Conservation (phyloP, 495 filamentous ascomycete genomes). For the Copromyces sp. region DNA sequence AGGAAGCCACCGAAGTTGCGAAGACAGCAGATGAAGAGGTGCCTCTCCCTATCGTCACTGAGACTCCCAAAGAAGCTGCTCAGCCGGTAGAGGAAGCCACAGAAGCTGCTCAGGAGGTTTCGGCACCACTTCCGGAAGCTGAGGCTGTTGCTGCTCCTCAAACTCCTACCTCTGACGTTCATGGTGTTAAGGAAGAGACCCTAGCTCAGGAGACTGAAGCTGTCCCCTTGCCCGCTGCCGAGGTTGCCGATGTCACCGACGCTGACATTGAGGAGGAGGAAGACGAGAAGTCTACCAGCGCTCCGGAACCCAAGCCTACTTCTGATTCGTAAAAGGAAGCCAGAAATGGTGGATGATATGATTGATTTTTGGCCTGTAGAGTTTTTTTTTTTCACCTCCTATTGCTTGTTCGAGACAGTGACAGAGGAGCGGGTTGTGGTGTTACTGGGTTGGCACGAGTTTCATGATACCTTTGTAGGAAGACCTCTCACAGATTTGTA, state of each 20-base stretch:
- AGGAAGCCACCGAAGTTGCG: slow-evolving; percentile 11
- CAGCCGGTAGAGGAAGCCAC: slow-evolving; percentile 21
- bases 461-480: slow-evolving; percentile 17
- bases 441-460: slow-evolving; percentile 8
- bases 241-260: not conserved
- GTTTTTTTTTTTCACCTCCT: not conserved
- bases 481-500: not conserved
- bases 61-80: slow-evolving; percentile 9
- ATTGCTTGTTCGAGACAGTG: not conserved
- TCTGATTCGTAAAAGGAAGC: not conserved
- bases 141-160: not conserved
- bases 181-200: not conserved
- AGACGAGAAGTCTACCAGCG: not conserved
- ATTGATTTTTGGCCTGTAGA: not conserved
- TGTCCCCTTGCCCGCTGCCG: not conserved
- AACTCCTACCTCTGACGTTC: not conserved
- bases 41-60: not conserved
- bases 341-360: not conserved
- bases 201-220: not conserved
- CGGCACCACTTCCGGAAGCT: not conserved
- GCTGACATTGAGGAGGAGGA: not conserved
- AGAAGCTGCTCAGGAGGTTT: slow-evolving; percentile 12
- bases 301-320: slow-evolving; percentile 1
- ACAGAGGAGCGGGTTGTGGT: slow-evolving; percentile 3
- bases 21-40: slow-evolving; percentile 1